These are phyloP conservation scores for Thalassiosira exigua DNA, from an alignment of 352 stramenopile genomes.

Conservation along the genomic window DNA sequence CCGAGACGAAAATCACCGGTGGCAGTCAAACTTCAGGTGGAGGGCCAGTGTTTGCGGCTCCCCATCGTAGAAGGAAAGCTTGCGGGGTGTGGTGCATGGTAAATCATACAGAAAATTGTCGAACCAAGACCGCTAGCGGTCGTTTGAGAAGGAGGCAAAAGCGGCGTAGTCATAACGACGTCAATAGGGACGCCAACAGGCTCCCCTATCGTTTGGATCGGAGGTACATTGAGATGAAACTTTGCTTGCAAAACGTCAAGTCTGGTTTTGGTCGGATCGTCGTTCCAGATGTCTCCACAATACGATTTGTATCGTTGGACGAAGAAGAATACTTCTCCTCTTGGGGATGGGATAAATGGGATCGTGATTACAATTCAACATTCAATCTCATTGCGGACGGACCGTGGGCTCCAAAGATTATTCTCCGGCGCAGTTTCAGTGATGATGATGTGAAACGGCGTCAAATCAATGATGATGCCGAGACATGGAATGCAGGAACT, in stretches of 20 bases:
- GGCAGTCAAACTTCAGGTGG: conserved; percentile 3
- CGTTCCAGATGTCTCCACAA: conserved; percentile 19
- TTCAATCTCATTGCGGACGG: conserved; percentile 49
- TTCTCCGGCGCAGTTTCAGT: conserved; percentile 24
- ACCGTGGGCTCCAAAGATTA: conserved; percentile 43
- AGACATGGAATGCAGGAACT: conserved; percentile 24
- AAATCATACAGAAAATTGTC: conserved; percentile 59
- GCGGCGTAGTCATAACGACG: neutral
- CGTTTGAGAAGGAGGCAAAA: neutral
- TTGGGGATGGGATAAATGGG: conserved; percentile 36
- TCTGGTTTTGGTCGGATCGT: conserved; percentile 39
- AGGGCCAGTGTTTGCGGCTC: conserved; percentile 40
- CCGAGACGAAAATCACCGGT: conserved; percentile 34
- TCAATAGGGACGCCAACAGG: neutral
- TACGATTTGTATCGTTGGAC: conserved; percentile 38
- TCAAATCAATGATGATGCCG: neutral
- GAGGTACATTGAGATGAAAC: conserved; percentile 50
- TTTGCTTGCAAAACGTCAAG: conserved; percentile 61
- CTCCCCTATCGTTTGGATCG: conserved; percentile 33
- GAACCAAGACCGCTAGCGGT: conserved; percentile 28
- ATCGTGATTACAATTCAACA: conserved; percentile 26
- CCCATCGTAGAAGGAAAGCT: conserved; percentile 4
- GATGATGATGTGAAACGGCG: neutral
- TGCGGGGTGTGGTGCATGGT: conserved; percentile 49
- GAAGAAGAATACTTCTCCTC: conserved; percentile 42